Percentiles rank a stretch among this genome's conserved stretches.
phyloP scores from a whole-genome alignment of 495 filamentous ascomycete genomes.

The Massariosphaeria phaeospora region DNA sequence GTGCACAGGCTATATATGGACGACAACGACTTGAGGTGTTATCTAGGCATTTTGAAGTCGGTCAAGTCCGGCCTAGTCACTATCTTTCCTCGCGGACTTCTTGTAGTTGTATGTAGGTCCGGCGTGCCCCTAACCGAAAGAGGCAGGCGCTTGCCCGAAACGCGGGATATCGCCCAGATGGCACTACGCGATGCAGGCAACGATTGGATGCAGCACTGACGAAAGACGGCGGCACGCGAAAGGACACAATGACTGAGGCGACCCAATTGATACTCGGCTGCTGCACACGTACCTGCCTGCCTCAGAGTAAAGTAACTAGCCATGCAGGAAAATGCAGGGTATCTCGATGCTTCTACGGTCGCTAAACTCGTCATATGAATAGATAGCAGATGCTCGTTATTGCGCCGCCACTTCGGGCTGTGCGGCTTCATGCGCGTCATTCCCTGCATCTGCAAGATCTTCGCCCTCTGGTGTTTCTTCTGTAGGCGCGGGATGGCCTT shows the following conservation, averaged over 20 bases:
- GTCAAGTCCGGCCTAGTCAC: constrained; percentile 22
- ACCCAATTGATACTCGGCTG: not conserved
- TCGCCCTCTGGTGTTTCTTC: constrained; percentile 10
- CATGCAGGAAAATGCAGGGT: not conserved
- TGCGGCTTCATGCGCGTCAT: not conserved
- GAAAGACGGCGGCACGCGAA: not conserved
- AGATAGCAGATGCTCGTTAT: constrained; percentile 1
- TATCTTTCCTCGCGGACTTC: too few species aligned
- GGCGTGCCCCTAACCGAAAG: constrained; percentile 5
- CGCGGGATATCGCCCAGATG: constrained; percentile 1
- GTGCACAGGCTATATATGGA: constrained; percentile 2
- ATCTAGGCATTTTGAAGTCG: not conserved
- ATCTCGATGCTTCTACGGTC: constrained; percentile 19
- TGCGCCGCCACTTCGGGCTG: constrained; percentile 6
- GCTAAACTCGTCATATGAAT: constrained; percentile 14
- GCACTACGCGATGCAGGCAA: not conserved
- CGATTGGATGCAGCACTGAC: constrained; percentile 9
- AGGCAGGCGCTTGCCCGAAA: constrained; percentile 19
- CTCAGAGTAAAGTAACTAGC: not conserved
- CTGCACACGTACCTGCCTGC: not conserved
- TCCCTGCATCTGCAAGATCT: constrained; percentile 2
- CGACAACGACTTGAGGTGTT: not conserved
- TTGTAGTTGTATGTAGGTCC: not conserved
- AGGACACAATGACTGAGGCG: not conserved
- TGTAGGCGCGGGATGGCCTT: constrained; percentile 37